Evolutionary conservation across 2,329 filamentous ascomycete species (phyloP), one percentile per base, ranked within the genome.

Genomic region (Arthrobotrys conoides): DNA sequence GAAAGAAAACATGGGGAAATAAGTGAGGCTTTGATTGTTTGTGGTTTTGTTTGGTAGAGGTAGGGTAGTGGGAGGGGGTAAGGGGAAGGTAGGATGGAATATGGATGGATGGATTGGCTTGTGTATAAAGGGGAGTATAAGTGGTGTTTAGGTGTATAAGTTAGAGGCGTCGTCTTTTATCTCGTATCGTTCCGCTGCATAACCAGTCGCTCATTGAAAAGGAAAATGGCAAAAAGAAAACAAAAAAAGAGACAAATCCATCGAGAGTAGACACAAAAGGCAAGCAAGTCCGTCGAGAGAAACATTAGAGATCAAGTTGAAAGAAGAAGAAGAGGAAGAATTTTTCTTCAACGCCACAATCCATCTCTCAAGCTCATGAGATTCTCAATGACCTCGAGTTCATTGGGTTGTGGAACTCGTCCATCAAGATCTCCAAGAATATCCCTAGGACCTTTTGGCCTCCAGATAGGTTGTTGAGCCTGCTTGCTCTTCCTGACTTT

Each of bases 371-470:
- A 48, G 18, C 73, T 77, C 73, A 77, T 77, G 22, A 77, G 67
- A 44, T 77, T 77, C 46, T 77, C 73, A 30, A 77, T 71, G 12
- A 77, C 73, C 61, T 77, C 73, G 20, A 76, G 57, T 44, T 76
- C 72, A 53, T 76, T 76, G 20, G 72, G 72, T 33, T 76, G 72
- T 38, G 72, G 72, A 30, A 76, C 72, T n/a, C 72, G 51, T 16
- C 36, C 64, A 14, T 46, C 72, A 8, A 76, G 59, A 33, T 77
- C 73, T 20, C 67, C 73, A 14, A 77, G 49, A 36, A 76, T 53
- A 22, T 65, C 59, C n/a, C 72, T 41, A 3, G 38, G 66, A 9
- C 8, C 30, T 18, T 71, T 76, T 27, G 57, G 66, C 18, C 73
- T 70, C 67, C 67, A 77, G 53, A 70, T 67, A 0, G 73, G 66